Percentiles rank a stretch among this genome's conserved stretches.
phyloP scores from a whole-genome alignment of 2,329 filamentous ascomycete species.

The Monosporascus sp. region DNA sequence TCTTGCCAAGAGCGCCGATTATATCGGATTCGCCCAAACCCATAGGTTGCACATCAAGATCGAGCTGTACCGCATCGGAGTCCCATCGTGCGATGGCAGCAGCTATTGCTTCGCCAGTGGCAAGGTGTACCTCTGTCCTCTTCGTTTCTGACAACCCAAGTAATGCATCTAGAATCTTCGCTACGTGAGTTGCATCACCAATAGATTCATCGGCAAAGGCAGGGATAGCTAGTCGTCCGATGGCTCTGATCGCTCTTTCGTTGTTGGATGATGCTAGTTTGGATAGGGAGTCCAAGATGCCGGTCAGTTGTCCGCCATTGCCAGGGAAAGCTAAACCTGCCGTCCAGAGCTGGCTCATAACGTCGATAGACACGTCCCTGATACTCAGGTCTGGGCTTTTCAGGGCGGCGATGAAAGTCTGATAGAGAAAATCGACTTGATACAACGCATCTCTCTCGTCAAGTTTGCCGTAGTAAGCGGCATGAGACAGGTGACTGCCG shows the following conservation, averaged over 20 bases:
- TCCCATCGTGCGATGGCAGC: constrained; percentile 76
- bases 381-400: constrained; percentile 15
- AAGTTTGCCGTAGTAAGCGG: constrained; percentile 20
- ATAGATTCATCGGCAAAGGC: constrained; percentile 28
- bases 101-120: constrained; percentile 81
- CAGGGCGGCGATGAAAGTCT: constrained; percentile 11
- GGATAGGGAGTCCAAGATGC: constrained; percentile 60
- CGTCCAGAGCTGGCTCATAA: constrained; percentile 28
- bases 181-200: constrained; percentile 34
- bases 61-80: constrained; percentile 70
- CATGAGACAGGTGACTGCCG: constrained; percentile 21
- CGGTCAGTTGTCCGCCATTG: constrained; percentile 43
- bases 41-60: constrained; percentile 65
- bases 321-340: constrained; percentile 20
- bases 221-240: constrained; percentile 71
- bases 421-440: constrained; percentile 19
- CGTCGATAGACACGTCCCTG: constrained; percentile 22
- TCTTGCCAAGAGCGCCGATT: constrained; percentile 28
- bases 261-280: constrained; percentile 61
- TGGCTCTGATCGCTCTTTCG: constrained; percentile 72
- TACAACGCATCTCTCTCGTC: constrained; percentile 11
- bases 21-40: constrained; percentile 27
- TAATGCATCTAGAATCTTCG: constrained; percentile 59
- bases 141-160: constrained; percentile 78
- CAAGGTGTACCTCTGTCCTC: constrained; percentile 82